These are phyloP conservation scores for Pittosporum tobira DNA, from an alignment of 129 eudicot genomes.

Conservation along the genomic window DNA sequence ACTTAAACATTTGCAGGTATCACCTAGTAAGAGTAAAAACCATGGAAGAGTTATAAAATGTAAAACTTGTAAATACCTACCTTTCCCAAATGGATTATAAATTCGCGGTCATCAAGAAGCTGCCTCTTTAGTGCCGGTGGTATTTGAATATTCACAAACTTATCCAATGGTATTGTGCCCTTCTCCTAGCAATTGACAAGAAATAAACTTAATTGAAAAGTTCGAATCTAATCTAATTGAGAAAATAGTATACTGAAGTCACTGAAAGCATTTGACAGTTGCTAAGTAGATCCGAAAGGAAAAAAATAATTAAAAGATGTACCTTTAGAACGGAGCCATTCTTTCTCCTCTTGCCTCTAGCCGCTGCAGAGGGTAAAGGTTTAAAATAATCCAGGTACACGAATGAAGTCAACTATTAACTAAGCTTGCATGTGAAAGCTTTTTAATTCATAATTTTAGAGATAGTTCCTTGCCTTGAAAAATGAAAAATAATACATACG, in stretches of 20 bases:
- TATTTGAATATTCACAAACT: conserved; percentile 38
- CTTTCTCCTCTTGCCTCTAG: conserved; percentile 50
- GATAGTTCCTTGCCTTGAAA: not conserved
- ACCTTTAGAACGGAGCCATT: conserved; percentile 31
- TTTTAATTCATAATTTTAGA: not conserved
- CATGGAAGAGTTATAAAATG: not conserved
- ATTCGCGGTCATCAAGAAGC: conserved; percentile 60
- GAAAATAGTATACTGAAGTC: not conserved
- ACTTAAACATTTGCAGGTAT: too few species aligned
- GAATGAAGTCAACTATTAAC: not conserved
- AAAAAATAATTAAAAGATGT: not conserved
- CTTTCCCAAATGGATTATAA: conserved; percentile 56
- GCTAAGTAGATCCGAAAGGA: not conserved
- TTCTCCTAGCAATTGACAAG: conserved; percentile 22
- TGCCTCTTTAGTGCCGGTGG: conserved; percentile 58
- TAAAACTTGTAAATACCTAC: conserved; percentile 36
- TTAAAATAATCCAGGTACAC: conserved; percentile 1
- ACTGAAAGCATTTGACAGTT: not conserved
- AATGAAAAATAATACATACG: not conserved
- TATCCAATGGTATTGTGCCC: conserved; percentile 25
- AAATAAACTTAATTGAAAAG: conserved; percentile 10
- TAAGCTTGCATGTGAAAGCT: not conserved
- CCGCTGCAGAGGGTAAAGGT: conserved; percentile 27
- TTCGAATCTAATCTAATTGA: not conserved
- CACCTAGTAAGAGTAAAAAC: too few species aligned